Evolutionary conservation across 1,284 basidiomycete genomes (phyloP).

Genomic region (Fistulina hepatica): DNA sequence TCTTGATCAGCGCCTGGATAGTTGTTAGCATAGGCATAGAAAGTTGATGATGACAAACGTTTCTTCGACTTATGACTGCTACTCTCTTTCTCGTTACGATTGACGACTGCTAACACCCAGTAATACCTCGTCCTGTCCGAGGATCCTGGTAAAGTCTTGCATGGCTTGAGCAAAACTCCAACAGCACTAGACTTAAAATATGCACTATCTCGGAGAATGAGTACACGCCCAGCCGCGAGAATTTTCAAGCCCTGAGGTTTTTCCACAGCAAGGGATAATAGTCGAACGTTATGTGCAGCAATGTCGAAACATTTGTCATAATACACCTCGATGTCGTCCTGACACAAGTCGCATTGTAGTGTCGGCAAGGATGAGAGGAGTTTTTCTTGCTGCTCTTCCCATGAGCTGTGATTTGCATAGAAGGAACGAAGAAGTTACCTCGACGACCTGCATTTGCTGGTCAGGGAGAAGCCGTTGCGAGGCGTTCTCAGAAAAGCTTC

Average conservation of each 20-base stretch:
- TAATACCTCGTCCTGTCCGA: too few relatives aligned
- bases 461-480: slow-evolving; percentile 89
- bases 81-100: slow-evolving; percentile 46
- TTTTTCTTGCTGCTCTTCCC: slow-evolving; percentile 61
- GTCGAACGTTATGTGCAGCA: slow-evolving; percentile 51
- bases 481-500: slow-evolving; percentile 97
- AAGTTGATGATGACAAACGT: neutral
- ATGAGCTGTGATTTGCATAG: slow-evolving; percentile 1
- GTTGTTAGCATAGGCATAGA: slow-evolving; percentile 2
- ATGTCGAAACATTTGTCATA: slow-evolving; percentile 72
- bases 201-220: slow-evolving; percentile 76
- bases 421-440: slow-evolving; percentile 37
- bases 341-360: slow-evolving; percentile 61
- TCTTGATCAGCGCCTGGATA: slow-evolving; percentile 50
- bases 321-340: slow-evolving; percentile 58
- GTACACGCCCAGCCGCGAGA: slow-evolving; percentile 66
- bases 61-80: slow-evolving; percentile 36
- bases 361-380: slow-evolving; percentile 56
- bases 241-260: slow-evolving; percentile 62
- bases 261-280: slow-evolving; percentile 56
- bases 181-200: slow-evolving; percentile 20
- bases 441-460: slow-evolving; percentile 78
- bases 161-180: slow-evolving; percentile 38
- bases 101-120: slow-evolving; percentile 69
- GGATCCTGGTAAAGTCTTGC: too few relatives aligned